Evolutionary conservation across 371 early-diverging fungal genomes (phyloP).

Genomic region (Rhizomucor pusillus): DNA sequence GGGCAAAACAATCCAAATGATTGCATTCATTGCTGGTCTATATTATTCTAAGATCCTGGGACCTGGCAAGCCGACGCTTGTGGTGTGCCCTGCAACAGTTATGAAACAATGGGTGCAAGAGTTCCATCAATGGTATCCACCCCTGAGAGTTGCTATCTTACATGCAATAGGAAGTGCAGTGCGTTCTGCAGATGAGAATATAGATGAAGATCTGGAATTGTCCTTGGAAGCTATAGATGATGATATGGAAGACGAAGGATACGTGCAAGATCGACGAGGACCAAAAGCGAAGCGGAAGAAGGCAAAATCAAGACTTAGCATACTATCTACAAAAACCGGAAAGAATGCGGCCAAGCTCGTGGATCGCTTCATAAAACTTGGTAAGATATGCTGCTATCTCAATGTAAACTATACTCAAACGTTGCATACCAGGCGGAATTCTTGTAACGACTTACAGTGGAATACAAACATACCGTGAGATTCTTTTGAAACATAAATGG

Average conservation of each 20-base stretch:
- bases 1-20: constrained; percentile 96
- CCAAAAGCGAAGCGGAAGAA: constrained; percentile 15
- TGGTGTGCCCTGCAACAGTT: constrained; percentile 97
- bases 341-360: constrained; percentile 34
- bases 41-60: constrained; percentile 54
- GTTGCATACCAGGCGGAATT: constrained; percentile 63
- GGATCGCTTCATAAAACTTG: constrained; percentile 28
- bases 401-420: background rate
- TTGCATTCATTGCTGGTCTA: constrained; percentile 77
- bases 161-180: constrained; percentile 84
- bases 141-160: constrained; percentile 83
- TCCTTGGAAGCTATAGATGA: constrained; percentile 23
- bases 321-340: constrained; percentile 38
- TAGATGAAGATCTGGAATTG: background rate
- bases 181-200: constrained; percentile 10
- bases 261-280: constrained; percentile 29
- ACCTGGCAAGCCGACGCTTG: constrained; percentile 59
- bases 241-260: constrained; percentile 41
- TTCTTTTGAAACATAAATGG: constrained; percentile 76
- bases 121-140: constrained; percentile 95
- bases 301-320: constrained; percentile 18
- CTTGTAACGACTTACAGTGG: constrained; percentile 88
- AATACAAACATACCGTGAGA: constrained; percentile 65
- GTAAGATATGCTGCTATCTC: constrained; percentile 3
- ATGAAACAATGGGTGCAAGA: constrained; percentile 97